Evolutionary conservation across 257 asterid species (phyloP), one percentile per base, ranked within the genome.

Genomic region (Forsythia suspensa): DNA sequence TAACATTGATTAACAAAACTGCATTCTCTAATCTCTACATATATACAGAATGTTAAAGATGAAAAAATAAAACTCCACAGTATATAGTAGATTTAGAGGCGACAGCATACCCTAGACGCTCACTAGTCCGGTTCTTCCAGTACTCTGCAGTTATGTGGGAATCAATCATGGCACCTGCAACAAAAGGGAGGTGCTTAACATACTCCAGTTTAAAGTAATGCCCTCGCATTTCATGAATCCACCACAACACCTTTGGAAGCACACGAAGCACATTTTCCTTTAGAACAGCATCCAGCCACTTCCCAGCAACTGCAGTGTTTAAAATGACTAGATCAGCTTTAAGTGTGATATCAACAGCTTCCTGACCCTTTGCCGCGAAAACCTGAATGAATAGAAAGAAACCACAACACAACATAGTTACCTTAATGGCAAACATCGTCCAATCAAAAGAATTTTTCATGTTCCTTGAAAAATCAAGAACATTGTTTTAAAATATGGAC

Each of bases 151-250:
- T 93, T 72, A 87, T 86, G 71, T 89, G 95, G 42, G 99, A 95
- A 87, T 95, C 99, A 84, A 95, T 95, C 98, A 93, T 95, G 59
- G 94, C 97, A 86, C 99, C 99, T 83, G 98, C 95, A 90, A 95
- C 99, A 86, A 87, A 89, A 79, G 98, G 99, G 87, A 95, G 98
- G 91, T 90, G 99, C 94, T 89, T 95, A 68, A 95, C 98, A 87
- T 89, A 93, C 86, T 91, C 95, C 93, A 90, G 89, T 81, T 88
- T 95, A 87, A 94, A 95, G 90, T 95, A 95, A 88, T 95, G 98
- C 85, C 98, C 99, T 75, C 99, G 89, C 99, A 95, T 46, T 95
- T 88, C 99, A 89, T 95, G 99, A 82, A 95, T 95, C 98, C 99
- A 95, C 99, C 99, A 95, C 87, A 95, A 93, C 81, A 95, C 91